Evolutionary conservation across 2,329 filamentous ascomycete species (phyloP), one percentile per base, ranked within the genome.

Genomic region (Aspergillus jensenii): DNA sequence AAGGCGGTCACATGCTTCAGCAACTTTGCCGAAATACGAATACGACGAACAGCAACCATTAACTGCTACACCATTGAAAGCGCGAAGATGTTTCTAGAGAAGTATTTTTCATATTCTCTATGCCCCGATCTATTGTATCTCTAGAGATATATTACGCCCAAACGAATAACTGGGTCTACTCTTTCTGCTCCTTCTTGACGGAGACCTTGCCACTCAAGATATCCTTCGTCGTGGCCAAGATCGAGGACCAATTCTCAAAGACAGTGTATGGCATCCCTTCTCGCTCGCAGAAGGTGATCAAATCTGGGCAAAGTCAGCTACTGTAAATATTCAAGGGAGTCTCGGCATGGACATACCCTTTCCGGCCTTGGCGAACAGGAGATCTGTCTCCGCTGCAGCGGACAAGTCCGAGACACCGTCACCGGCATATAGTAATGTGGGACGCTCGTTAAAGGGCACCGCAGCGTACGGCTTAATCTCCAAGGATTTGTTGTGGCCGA

Each of bases 401-500:
- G 90, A 96, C 52, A 98, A 81, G 72, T 98, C 93, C 3, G 90
- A 96, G 4, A 97, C 91, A 49, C 93, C 93, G 68, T 98, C 93
- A 58, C 95, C 95, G 33, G 95, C 93, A 70, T 99, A 99, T 74
- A 98, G 91, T 78, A 98, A 85, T 40, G 86, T 87, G 2, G 95
- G 95, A 43, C 92, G 84, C 68, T 89, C 77, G 33, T 80, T 74
- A 14, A 81, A 81, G 0, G 90, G 87, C 44, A 96, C 81, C 25
- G 86, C 74, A 25, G 75, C 76, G 77, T 98, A 98, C 52, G 91
- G 91, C 64, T 90, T 87, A 68, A 99, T 91, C 72, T 95, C 91
- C 54, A 93, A 81, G 25, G 89, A 93, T 84, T 99, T 99, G 82
- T 99, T 93, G 73, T 99, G 95, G n/a, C 95, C 95, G 68, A 96